A percentile compares a stretch with the other conserved stretches of the same genome.
phyloP scores from a whole-genome alignment of 1,139 yeast genomes.

The Meyerozyma athensensis region DNA sequence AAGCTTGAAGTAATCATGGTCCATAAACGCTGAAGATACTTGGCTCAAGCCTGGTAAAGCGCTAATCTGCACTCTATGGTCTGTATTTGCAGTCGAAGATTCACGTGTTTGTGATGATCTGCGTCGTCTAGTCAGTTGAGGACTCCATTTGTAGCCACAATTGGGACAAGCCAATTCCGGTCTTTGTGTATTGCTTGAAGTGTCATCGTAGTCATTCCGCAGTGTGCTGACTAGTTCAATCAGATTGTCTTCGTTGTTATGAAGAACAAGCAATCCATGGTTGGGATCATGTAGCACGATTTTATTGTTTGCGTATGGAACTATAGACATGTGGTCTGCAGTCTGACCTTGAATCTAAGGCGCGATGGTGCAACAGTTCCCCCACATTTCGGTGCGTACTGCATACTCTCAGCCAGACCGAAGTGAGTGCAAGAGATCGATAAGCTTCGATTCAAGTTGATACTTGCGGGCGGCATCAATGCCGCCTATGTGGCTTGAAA shows the following conservation, averaged over 20 bases:
- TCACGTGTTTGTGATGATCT: neutral
- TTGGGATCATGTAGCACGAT: slow-evolving; percentile 36
- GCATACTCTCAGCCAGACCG: neutral
- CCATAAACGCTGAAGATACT: slow-evolving; percentile 24
- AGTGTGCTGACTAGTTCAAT: slow-evolving; percentile 28
- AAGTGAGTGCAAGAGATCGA: slow-evolving; percentile 1
- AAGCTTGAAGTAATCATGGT: slow-evolving; percentile 37
- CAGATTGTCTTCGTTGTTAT: slow-evolving; percentile 37
- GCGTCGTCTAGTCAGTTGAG: neutral
- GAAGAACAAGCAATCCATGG: slow-evolving; percentile 41
- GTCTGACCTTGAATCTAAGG: neutral
- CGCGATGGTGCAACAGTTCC: neutral
- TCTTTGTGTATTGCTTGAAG: neutral
- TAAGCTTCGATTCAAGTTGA: neutral
- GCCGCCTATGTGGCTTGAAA: neutral
- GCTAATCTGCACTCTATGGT: neutral
- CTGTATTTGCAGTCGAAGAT: neutral
- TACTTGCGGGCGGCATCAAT: neutral
- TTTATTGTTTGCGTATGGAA: slow-evolving; percentile 32
- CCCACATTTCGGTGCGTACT: neutral
- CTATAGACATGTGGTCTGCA: slow-evolving; percentile 29
- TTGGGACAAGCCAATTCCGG: slow-evolving; percentile 32
- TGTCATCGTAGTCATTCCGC: neutral
- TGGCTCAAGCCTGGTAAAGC: slow-evolving; percentile 2
- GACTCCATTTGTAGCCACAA: slow-evolving; percentile 37